Conservation (phyloP, 345 rosid genomes). For the Dimocarpus longan region DNA sequence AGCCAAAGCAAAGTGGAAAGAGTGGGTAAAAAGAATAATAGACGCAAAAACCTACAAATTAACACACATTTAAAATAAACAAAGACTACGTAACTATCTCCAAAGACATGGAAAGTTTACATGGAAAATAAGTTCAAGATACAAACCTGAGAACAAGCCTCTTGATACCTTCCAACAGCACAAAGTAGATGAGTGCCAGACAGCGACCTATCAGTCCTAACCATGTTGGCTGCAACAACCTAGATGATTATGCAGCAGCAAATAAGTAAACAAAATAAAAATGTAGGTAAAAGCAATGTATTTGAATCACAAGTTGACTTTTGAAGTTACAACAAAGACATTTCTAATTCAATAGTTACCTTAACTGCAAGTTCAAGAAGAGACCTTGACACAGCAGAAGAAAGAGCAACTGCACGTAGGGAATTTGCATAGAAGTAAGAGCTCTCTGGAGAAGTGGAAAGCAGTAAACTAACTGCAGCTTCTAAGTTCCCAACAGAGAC, state of each 20-base stretch:
- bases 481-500: constrained; percentile 91
- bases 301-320: neutral
- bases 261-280: constrained; percentile 12
- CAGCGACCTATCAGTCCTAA: constrained; percentile 81
- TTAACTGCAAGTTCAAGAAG: constrained; percentile 96
- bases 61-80: neutral
- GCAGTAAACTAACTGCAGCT: constrained; percentile 93
- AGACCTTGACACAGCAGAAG: constrained; percentile 94
- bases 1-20: neutral
- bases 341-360: constrained; percentile 41
- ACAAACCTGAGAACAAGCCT: constrained; percentile 96
- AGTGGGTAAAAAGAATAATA: neutral
- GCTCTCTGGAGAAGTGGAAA: constrained; percentile 89
- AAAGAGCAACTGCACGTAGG: constrained; percentile 93
- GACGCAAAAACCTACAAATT: neutral
- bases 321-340: neutral
- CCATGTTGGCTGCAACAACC: constrained; percentile 99
- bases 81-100: neutral
- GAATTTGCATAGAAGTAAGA: constrained; percentile 91
- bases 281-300: neutral
- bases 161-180: constrained; percentile 97
- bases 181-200: constrained; percentile 95
- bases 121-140: neutral
- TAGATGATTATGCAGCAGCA: constrained; percentile 29
- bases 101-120: neutral